phyloP scores from a whole-genome alignment of 2,329 filamentous ascomycete species.

The Botrytis elliptica region DNA sequence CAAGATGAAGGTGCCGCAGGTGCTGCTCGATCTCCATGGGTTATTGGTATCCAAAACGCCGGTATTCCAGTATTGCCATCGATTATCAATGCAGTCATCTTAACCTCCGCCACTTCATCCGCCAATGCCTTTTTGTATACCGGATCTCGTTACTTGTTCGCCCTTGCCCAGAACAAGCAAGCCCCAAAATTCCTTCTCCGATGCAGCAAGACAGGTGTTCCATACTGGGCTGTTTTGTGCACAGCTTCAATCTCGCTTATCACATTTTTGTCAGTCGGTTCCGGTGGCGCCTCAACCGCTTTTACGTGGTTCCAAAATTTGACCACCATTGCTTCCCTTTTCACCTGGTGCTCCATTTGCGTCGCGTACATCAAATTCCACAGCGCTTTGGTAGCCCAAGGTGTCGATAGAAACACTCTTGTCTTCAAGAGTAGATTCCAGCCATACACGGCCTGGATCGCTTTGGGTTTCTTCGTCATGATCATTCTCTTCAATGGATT shows the following conservation, averaged over 20 bases:
- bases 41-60: slow-evolving; percentile 67
- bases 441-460: slow-evolving; percentile 69
- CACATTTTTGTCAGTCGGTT: slow-evolving; percentile 65
- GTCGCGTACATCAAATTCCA: slow-evolving; percentile 72
- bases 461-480: slow-evolving; percentile 59
- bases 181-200: slow-evolving; percentile 59
- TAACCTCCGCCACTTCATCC: slow-evolving; percentile 56
- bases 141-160: slow-evolving; percentile 38
- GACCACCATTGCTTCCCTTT: slow-evolving; percentile 70
- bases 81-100: slow-evolving; percentile 70
- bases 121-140: slow-evolving; percentile 38
- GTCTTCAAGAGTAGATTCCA: slow-evolving; percentile 69
- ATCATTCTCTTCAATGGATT: slow-evolving; percentile 79
- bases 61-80: slow-evolving; percentile 63
- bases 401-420: slow-evolving; percentile 63
- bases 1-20: slow-evolving; percentile 59
- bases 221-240: slow-evolving; percentile 64
- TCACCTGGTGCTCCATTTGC: slow-evolving; percentile 69
- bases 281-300: slow-evolving; percentile 47
- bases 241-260: slow-evolving; percentile 68
- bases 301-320: slow-evolving; percentile 50
- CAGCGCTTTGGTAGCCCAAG: slow-evolving; percentile 67
- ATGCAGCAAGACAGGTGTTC: slow-evolving; percentile 65
- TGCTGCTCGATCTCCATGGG: slow-evolving; percentile 67
- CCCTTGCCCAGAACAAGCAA: slow-evolving; percentile 62